Evolutionary conservation across 1,284 basidiomycete species (phyloP).

Genomic region (Austroboletus novae-zelandiae): DNA sequence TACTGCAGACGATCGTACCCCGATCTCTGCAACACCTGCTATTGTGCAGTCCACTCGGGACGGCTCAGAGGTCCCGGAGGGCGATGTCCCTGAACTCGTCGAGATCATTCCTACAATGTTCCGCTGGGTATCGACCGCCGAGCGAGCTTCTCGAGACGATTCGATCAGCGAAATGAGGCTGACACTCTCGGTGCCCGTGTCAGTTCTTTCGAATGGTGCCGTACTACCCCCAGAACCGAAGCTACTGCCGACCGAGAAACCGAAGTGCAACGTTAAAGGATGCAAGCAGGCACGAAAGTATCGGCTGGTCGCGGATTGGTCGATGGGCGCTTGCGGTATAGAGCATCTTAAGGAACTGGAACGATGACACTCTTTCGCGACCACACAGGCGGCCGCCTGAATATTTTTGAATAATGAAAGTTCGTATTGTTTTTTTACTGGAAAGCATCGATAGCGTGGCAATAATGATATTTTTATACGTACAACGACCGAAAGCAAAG

Average conservation of each 20-base stretch:
- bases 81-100: conserved; percentile 32
- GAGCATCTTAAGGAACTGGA: conserved; percentile 56
- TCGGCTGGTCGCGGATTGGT: conserved; percentile 47
- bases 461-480: too few species aligned
- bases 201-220: conserved; percentile 29
- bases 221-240: background rate
- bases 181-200: conserved; percentile 53
- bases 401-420: too few species aligned
- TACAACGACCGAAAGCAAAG: too few species aligned
- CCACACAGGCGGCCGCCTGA: too few species aligned
- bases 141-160: background rate
- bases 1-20: conserved; percentile 46
- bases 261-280: conserved; percentile 46
- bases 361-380: background rate
- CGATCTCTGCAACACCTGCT: conserved; percentile 32
- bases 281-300: conserved; percentile 50
- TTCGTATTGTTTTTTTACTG: too few species aligned
- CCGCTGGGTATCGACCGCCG: conserved; percentile 56
- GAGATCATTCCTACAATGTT: conserved; percentile 52
- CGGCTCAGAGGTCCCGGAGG: conserved; percentile 32
- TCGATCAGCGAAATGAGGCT: conserved; percentile 34
- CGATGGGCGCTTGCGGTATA: conserved; percentile 54
- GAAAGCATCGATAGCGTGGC: too few species aligned
- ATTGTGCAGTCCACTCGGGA: conserved; percentile 30
- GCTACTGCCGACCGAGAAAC: conserved; percentile 9